These are phyloP conservation scores for Furcasterigmium furcatum DNA, from an alignment of 2,329 filamentous ascomycete genomes.

Conservation along the genomic window DNA sequence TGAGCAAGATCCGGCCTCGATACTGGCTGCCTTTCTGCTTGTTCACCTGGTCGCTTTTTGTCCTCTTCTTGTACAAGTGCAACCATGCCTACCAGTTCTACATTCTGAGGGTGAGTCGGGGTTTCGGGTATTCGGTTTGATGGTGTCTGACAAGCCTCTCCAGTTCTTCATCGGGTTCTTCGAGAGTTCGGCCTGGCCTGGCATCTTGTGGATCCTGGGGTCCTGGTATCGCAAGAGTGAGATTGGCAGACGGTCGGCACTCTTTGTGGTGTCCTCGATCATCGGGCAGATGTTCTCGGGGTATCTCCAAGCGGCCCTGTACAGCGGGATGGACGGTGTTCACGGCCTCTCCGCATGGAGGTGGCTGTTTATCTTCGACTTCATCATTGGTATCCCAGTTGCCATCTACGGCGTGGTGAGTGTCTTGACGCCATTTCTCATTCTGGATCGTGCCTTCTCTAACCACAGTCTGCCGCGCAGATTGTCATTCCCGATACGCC, in stretches of 20 bases:
- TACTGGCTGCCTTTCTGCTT: conserved; percentile 36
- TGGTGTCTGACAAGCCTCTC: too few species aligned
- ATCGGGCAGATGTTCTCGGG: conserved; percentile 52
- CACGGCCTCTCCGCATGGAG: conserved; percentile 27
- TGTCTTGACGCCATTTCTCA: background rate
- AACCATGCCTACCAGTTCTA: conserved; percentile 34
- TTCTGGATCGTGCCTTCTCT: background rate
- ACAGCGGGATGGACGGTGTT: conserved; percentile 50
- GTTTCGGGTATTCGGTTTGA: too few species aligned
- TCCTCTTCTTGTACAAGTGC: conserved; percentile 35
- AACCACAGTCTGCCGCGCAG: background rate
- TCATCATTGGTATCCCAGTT: conserved; percentile 31
- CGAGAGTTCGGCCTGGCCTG: conserved; percentile 20
- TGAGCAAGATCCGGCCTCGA: conserved; percentile 38
- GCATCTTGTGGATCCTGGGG: conserved; percentile 52
- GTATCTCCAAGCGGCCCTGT: conserved; percentile 54
- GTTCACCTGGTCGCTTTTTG: conserved; percentile 32
- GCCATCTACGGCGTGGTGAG: conserved; percentile 25
- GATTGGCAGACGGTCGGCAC: conserved; percentile 58
- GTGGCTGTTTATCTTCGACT: conserved; percentile 36
- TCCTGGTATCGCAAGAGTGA: conserved; percentile 70
- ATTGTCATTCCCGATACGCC: conserved; percentile 38
- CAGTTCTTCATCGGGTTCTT: conserved; percentile 24
- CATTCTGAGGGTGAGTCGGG: too few species aligned
- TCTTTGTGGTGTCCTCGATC: conserved; percentile 38